Conservation (phyloP, 2,329 filamentous ascomycete species). For the Colletotrichum truncatum region DNA sequence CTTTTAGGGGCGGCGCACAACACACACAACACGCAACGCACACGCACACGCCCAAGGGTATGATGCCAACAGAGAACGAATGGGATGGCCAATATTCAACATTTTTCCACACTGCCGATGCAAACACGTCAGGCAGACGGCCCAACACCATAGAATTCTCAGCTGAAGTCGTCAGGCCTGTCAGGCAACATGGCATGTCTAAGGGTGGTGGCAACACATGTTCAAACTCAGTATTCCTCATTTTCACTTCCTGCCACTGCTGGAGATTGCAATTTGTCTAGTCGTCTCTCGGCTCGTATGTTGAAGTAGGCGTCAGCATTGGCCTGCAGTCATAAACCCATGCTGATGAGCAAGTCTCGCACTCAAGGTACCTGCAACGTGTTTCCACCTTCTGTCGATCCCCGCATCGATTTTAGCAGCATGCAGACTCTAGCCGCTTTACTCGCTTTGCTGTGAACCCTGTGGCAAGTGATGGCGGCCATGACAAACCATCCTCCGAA, state of each 20-base stretch:
- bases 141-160: not conserved
- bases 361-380: not conserved
- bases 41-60: not conserved
- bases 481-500: not conserved
- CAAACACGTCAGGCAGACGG: constrained; percentile 1
- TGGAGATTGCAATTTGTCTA: not conserved
- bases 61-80: not conserved
- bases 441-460: not conserved
- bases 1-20: too few species aligned
- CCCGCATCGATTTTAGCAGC: not conserved
- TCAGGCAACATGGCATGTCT: not conserved
- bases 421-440: not conserved
- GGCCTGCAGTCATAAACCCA: constrained; percentile 2
- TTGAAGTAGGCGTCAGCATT: not conserved
- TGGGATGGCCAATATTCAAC: constrained; percentile 5
- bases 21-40: too few species aligned
- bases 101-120: not conserved
- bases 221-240: constrained; percentile 1
- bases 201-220: not conserved
- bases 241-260: not conserved
- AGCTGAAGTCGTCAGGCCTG: not conserved
- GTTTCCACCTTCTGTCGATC: not conserved
- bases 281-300: not conserved
- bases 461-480: constrained; percentile 1
- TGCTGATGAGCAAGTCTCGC: not conserved